Base-by-base conservation (phyloP, 495 filamentous ascomycete species). In the Tuber magnatum region DNA sequence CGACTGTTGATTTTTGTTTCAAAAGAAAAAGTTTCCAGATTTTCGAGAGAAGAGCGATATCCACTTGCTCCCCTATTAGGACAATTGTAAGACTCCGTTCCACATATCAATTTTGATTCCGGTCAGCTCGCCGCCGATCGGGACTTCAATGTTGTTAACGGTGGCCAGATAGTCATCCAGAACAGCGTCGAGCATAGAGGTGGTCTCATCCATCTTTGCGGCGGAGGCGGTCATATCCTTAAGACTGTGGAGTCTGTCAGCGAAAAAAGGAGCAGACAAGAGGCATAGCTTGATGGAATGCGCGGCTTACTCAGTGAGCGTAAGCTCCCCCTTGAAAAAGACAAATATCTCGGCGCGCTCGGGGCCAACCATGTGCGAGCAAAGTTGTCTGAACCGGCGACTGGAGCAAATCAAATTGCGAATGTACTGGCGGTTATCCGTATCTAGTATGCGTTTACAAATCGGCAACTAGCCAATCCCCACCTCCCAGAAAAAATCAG, bases 81-180 rank as follows among this genome's bases (percentile, higher is more conserved):
- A 35, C 14, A 79, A 42, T 51, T 79, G 76, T 56, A 79, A 72
- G 65, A 79, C 39, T 48, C 77, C 77, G 70, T 79, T 79, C 77
- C 77, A 79, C 77, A 79, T 79, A 79, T 79, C 77, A 20, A 79
- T 79, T 71, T 77, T 79, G 51, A 79, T 73, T 18, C 77, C 77
- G 4, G 77, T 79, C 73, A 79, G 70, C 48, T 79, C 77, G 46
- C 77, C 77, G 72, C 78, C 76, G 9, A 75, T 77, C 46, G 76
- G 75, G 41, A 75, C 77, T 48, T 75, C 77, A 56, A 79, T 78
- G 9, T 51, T 68, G 14, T 68, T 73, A 35, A 79, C 76, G 1
- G 77, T 79, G 46, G 72, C 68, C 65, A 79, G 68, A 51, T 79
- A 79, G 43, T 79, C 77, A 14, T 75, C 73, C 41, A 79, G 61